Evolutionary conservation across 2,329 filamentous ascomycete species (phyloP), one percentile per base, ranked within the genome.

Genomic region (Ramularia collo-cygni): DNA sequence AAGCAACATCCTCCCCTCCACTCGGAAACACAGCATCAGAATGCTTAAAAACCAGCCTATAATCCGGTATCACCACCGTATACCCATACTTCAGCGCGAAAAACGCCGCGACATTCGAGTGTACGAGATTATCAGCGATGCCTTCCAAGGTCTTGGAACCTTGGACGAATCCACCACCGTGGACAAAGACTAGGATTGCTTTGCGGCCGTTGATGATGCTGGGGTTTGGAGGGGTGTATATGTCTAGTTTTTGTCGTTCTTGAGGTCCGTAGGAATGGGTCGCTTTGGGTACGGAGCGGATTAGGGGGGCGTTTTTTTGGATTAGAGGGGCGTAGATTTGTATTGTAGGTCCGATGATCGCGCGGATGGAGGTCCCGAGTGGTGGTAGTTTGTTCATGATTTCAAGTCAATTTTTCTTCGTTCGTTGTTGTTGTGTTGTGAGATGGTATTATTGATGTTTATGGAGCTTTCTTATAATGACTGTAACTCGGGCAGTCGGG

Each of bases 81-180:
- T 63, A 55, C 18, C 63, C 62, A 35, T 51, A 55, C 4, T 49
- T 53, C 18, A 59, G 47, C 6, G 64, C 58, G 51, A 66, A 68
- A 55, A 58, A 67, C 32, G 63, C 55, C 5, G 63, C 65, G 3
- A 67, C 33, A 43, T 68, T 67, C 12, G 51, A 52, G 41, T 64
- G 61, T 1, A 57, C 53, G 34, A 61, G 55, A 44, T 35, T 55
- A 47, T 38, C 34, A n/a, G 48, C 44, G 14, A 42, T 42, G 19
- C 38, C 56, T 40, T 48, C 46, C 6, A 61, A 46, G 13, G 54
- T 56, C 36, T 58, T 62, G 28, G 54, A 50, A 16, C 64, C 64
- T 31, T 35, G 15, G 4, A 59, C 50, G 37, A 68, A 58, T 24
- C 55, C 55, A 32, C 63, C 60, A 21, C 59, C 62, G 48, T 64